These are phyloP conservation scores for Byssothecium circinans DNA, from an alignment of 2,329 filamentous ascomycete species.

Conservation along the genomic window DNA sequence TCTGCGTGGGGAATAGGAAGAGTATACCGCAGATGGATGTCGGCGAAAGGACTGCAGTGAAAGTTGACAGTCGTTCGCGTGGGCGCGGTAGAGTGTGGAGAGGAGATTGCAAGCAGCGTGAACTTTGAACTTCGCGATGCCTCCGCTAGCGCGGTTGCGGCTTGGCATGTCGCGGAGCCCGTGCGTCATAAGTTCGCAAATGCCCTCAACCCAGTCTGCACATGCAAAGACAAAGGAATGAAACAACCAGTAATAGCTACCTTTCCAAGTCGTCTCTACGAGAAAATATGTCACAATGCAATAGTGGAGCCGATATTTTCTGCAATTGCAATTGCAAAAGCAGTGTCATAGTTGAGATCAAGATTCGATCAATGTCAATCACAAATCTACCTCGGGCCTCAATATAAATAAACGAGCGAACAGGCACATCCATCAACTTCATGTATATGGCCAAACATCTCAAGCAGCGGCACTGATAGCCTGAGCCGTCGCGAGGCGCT, in stretches of 20 bases:
- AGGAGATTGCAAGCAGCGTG: conserved; percentile 11
- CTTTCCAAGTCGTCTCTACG: too few relatives aligned
- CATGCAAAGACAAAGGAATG: too few relatives aligned
- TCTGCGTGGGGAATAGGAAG: background rate
- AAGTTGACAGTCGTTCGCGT: conserved; percentile 14
- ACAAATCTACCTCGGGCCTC: conserved; percentile 18
- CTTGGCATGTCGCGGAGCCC: background rate
- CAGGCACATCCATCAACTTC: conserved; percentile 24
- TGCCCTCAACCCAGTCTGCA: too few relatives aligned
- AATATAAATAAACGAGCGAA: conserved; percentile 32
- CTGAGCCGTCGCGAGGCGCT: conserved; percentile 47
- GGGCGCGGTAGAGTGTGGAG: conserved; percentile 19
- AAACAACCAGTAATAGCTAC: too few relatives aligned
- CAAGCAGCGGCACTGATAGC: conserved; percentile 49
- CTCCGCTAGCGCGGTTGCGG: background rate
- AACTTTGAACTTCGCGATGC: background rate
- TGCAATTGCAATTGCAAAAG: background rate
- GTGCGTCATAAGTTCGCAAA: background rate
- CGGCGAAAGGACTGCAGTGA: conserved; percentile 9
- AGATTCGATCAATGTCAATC: background rate
- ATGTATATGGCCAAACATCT: background rate
- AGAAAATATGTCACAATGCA: background rate
- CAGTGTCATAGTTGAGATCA: background rate
- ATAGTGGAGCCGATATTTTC: background rate
- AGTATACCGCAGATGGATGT: conserved; percentile 10